Base-by-base conservation (phyloP, 371 early-diverging fungal genomes). In the Rhizopus arrhizus region DNA sequence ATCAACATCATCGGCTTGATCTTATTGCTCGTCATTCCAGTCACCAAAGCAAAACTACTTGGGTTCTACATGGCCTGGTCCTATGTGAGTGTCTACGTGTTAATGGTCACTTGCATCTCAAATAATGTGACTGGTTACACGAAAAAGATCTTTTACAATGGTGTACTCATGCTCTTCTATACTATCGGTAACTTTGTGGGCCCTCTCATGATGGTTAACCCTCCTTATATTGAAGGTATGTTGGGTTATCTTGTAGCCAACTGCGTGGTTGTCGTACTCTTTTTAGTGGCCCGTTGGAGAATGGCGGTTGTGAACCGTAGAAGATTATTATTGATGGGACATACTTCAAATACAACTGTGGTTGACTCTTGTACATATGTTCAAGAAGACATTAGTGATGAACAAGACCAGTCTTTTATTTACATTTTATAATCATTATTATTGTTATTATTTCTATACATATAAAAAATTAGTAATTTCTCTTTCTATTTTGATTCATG, bases 351-450 rank as follows among this genome's bases (percentile, higher is more conserved):
- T 8, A 35, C 49, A 9, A 66, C 34, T 35, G 49, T 62, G 8
- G 54, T 50, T 7, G 55, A 53, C 34, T 43, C 49, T 40, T 42
- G 50, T 31, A 47, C 61, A 35, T 65, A 67, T 56, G 58, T 63
- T 5, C 66, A 69, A 13, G 72, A 70, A 16, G 78, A 77, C 58
- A 49, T 74, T 13, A 74, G 71, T 28, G 78, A 77, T 61, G 61
- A 46, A n/a, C 66, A 77, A 56, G 78, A 74, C 49, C 69, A 67
- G 47, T 69, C 62, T 33, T 77, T 77, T 61, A 59, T 67, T 22
- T 77, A 77, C 41, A 54, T 68, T 5, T 55, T 70, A n/a, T 77
- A 68, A 62, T 22, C 22, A 22, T 22, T 22, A 22, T 22, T 22
- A 22, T 22, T 22, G 22, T 22, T 22, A 22, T 22, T 22, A 22